A percentile compares a stretch with the other conserved stretches of the same genome.
Evolutionary conservation across 495 filamentous ascomycete genomes (phyloP).

Genomic region (Pseudotulostoma volvatum): DNA sequence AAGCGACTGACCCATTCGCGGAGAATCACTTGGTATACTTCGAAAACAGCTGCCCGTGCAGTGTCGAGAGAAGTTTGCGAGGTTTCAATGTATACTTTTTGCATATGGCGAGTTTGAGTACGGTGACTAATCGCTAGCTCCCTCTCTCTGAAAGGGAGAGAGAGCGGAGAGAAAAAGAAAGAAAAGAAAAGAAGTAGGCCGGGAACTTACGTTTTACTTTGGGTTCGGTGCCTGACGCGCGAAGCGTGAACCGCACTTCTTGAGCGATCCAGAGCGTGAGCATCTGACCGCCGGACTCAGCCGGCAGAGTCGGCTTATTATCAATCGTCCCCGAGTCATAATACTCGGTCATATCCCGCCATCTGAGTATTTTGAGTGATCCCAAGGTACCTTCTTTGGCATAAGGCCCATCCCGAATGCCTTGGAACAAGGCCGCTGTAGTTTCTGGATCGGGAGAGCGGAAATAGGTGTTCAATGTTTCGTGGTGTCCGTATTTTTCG

Average conservation of each 20-base stretch:
- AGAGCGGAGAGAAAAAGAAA: no score
- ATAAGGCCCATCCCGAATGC: slow-evolving; percentile 33
- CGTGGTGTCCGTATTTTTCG: slow-evolving; percentile 44
- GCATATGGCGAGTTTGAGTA: no score
- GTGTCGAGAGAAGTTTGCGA: slow-evolving; percentile 25
- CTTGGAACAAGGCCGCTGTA: slow-evolving; percentile 37
- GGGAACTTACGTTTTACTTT: slow-evolving; percentile 41
- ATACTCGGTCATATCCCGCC: slow-evolving; percentile 52
- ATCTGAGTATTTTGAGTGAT: slow-evolving; percentile 35
- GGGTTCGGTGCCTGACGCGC: slow-evolving; percentile 57
- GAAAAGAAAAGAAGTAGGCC: no score
- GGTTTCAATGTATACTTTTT: slow-evolving; percentile 41
- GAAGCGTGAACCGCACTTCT: slow-evolving; percentile 46
- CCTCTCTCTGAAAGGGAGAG: not conserved
- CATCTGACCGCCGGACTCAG: slow-evolving; percentile 48
- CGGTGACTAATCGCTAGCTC: no score
- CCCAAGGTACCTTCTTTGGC: slow-evolving; percentile 31
- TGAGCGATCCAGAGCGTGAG: slow-evolving; percentile 48
- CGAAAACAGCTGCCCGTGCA: slow-evolving; percentile 36
- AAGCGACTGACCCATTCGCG: slow-evolving; percentile 41
- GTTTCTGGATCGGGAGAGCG: slow-evolving; percentile 38
- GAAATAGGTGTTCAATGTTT: slow-evolving; percentile 53
- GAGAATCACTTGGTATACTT: slow-evolving; percentile 33
- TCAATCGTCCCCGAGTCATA: slow-evolving; percentile 43
- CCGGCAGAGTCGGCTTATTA: slow-evolving; percentile 39